phyloP scores from a whole-genome alignment of 2,329 filamentous ascomycete genomes.

The Xylariaceae sp. region DNA sequence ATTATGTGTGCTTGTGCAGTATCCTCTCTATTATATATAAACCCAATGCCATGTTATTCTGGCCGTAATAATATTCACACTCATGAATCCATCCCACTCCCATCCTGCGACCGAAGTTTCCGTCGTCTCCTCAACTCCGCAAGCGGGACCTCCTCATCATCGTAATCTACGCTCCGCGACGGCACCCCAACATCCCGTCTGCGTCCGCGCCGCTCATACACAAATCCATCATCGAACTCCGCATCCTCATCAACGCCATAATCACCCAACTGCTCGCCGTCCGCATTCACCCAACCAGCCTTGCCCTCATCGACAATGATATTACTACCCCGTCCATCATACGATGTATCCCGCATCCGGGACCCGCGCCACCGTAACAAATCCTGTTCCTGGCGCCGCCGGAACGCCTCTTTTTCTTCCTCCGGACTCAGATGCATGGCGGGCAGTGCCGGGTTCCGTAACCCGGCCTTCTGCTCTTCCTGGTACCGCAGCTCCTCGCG shows the following conservation, averaged over 20 bases:
- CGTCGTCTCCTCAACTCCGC: conserved; percentile 59
- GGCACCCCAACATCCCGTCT: not conserved
- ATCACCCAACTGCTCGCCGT: conserved; percentile 68
- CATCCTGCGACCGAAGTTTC: conserved; percentile 35
- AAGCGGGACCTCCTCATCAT: conserved; percentile 54
- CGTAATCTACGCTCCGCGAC: conserved; percentile 6
- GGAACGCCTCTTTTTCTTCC: conserved; percentile 46
- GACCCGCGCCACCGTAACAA: conserved; percentile 32
- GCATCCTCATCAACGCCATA: conserved; percentile 76
- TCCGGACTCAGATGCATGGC: conserved; percentile 33
- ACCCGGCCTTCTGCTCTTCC: conserved; percentile 15
- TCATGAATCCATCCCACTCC: conserved; percentile 24
- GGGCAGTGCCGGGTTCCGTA: conserved; percentile 24
- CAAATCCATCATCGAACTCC: conserved; percentile 39
- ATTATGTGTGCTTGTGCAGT: no score
- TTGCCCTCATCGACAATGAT: conserved; percentile 40
- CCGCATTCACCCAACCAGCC: conserved; percentile 65
- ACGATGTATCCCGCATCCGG: not conserved
- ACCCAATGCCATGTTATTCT: no score
- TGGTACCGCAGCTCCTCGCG: conserved; percentile 26
- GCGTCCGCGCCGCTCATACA: conserved; percentile 18
- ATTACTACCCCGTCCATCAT: not conserved
- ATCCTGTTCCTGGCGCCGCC: conserved; percentile 45
- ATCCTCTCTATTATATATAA: no score
- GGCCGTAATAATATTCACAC: no score